These are phyloP conservation scores for Nepenthes gracilis DNA, from an alignment of 148 eudicot species.

Conservation along the genomic window DNA sequence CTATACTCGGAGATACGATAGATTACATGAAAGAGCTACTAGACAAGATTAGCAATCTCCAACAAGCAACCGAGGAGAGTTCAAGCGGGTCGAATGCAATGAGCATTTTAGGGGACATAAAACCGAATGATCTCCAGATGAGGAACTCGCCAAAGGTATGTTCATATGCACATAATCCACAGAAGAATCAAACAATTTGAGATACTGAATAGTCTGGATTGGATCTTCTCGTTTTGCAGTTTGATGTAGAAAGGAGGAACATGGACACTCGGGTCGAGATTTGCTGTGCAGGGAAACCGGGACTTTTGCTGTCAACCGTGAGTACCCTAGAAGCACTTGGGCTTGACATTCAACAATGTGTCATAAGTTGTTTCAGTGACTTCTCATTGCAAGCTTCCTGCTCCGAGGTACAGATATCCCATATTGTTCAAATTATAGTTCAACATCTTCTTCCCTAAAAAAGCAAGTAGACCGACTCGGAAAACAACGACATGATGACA, in stretches of 20 bases:
- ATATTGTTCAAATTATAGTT: neutral
- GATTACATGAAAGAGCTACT: slow-evolving; percentile 70
- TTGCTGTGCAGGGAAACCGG: slow-evolving; percentile 47
- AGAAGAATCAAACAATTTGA: neutral
- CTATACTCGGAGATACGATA: slow-evolving; percentile 70
- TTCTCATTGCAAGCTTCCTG: slow-evolving; percentile 67
- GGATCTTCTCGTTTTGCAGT: slow-evolving; percentile 19
- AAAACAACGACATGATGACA: too few relatives aligned
- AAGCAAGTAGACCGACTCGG: neutral
- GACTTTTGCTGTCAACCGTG: slow-evolving; percentile 50
- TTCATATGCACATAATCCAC: neutral
- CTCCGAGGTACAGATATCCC: slow-evolving; percentile 29
- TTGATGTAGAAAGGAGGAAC: slow-evolving; percentile 55
- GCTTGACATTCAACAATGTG: slow-evolving; percentile 70
- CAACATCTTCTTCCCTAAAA: neutral
- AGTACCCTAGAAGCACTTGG: slow-evolving; percentile 57
- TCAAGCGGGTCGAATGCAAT: slow-evolving; percentile 25
- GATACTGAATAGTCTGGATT: neutral
- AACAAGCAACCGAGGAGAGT: slow-evolving; percentile 23
- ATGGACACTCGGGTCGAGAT: slow-evolving; percentile 54
- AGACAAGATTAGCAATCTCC: slow-evolving; percentile 43
- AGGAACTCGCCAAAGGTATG: slow-evolving; percentile 58
- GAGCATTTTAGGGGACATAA: slow-evolving; percentile 36
- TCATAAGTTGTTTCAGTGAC: slow-evolving; percentile 64
- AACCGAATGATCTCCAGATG: slow-evolving; percentile 33